phyloP scores from a whole-genome alignment of 2,329 filamentous ascomycete species.

The Neofusicoccum kwambonambiense region DNA sequence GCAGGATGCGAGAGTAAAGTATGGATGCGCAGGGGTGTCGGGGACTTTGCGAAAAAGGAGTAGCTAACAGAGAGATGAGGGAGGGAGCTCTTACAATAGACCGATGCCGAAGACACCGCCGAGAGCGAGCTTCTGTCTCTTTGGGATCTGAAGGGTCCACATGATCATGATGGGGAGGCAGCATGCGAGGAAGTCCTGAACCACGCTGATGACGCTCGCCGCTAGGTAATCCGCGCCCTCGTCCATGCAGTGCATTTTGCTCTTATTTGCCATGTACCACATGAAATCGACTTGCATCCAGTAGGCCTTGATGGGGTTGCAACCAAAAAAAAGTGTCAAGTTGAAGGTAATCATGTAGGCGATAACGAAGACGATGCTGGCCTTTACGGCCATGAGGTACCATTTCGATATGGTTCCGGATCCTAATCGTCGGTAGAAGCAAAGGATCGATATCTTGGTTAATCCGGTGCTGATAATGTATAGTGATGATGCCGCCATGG shows the following conservation, averaged over 20 bases:
- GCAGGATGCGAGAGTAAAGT: too few species aligned
- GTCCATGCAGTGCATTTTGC: constrained; percentile 31
- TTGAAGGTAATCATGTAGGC: constrained; percentile 40
- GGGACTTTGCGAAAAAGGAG: too few species aligned
- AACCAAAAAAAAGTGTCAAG: constrained; percentile 37
- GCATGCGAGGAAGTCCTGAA: constrained; percentile 43
- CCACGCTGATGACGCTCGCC: constrained; percentile 38
- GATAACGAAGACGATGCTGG: constrained; percentile 39
- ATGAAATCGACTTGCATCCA: constrained; percentile 38
- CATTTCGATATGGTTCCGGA: constrained; percentile 32
- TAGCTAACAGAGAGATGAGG: too few species aligned
- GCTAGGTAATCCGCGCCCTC: constrained; percentile 39
- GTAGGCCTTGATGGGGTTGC: constrained; percentile 40
- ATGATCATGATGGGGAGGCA: constrained; percentile 39
- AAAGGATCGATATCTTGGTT: constrained; percentile 35
- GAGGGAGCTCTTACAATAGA: too few species aligned
- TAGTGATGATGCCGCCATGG: constrained; percentile 27
- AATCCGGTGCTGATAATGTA: constrained; percentile 30
- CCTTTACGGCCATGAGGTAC: constrained; percentile 40
- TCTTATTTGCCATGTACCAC: not conserved
- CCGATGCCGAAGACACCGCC: too few species aligned
- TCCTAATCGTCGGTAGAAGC: constrained; percentile 46
- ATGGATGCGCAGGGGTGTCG: too few species aligned
- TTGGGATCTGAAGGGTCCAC: too few species aligned
- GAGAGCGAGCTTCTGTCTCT: too few species aligned